A percentile compares a stretch with the other conserved stretches of the same genome.
phyloP scores from a whole-genome alignment of 1,139 yeast genomes.

The Pichia sp. region DNA sequence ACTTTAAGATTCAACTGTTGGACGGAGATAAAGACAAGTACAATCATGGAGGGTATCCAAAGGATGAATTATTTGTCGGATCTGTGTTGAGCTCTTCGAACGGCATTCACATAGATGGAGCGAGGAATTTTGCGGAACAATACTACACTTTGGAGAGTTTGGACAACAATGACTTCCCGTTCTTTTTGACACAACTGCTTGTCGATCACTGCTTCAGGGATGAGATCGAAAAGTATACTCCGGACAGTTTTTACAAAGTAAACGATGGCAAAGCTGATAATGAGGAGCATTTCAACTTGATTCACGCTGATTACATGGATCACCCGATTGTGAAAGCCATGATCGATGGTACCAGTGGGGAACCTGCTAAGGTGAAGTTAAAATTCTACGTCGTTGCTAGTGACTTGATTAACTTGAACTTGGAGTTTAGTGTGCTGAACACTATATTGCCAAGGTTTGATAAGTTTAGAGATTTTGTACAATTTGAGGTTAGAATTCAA shows the following conservation, averaged over 20 bases:
- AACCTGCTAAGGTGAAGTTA: constrained; percentile 35
- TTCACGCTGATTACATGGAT: constrained; percentile 11
- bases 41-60: constrained; percentile 5
- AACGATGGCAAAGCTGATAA: neutral
- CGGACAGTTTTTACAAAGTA: constrained; percentile 13
- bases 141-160: constrained; percentile 42
- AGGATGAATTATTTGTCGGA: constrained; percentile 26
- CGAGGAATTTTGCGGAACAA: constrained; percentile 38
- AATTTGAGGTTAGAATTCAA: constrained; percentile 51
- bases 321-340: neutral
- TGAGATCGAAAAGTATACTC: constrained; percentile 32
- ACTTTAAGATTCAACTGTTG: constrained; percentile 15
- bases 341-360: neutral
- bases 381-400: constrained; percentile 46
- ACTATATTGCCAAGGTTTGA: constrained; percentile 39
- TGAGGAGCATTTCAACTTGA: too few relatives aligned
- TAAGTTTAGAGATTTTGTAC: constrained; percentile 42
- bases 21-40: constrained; percentile 8
- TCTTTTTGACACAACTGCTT: constrained; percentile 49
- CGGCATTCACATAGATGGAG: constrained; percentile 34
- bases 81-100: constrained; percentile 29
- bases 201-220: constrained; percentile 45
- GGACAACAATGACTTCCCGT: constrained; percentile 55
- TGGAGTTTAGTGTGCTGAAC: constrained; percentile 36
- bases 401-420: constrained; percentile 54